Evolutionary conservation across 345 rosid species (phyloP), one percentile per base, ranked within the genome.

Genomic region (Eutrema heterophyllum): DNA sequence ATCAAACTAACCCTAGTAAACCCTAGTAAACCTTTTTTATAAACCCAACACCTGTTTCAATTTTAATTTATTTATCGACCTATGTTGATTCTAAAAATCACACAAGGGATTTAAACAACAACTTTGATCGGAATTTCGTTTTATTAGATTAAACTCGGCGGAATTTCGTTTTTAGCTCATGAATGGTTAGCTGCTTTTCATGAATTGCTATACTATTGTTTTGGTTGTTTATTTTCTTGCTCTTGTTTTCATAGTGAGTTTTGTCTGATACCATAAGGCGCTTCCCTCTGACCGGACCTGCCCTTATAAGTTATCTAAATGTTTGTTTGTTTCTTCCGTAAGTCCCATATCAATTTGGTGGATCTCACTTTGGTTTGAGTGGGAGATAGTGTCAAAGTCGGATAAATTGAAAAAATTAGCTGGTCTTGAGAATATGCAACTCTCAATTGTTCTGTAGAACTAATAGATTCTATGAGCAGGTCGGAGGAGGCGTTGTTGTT

Each of bases 401-500:
- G 41, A 49, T 59, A 10, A 14, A 26, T 38, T 44, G 2, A 12
- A 10, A 52, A 27, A 13, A 9, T 5, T 13, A 36, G 3, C 39
- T 69, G 63, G 55, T 30, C 30, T 46, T 27, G 27, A 64, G 43
- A 27, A 75, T 56, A 27, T 62, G 70, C 72, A 56, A 14, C 1
- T 41, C 46, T 75, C 49, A 51, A 0, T 18, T 50, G 54, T 21
- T 60, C 59, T 68, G 49, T 44, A 63, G n/a, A 70, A 36, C 54
- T 76, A 13, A 76, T 38, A 21, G 18, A 24, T 44, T 49, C 21
- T 58, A 12, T 76, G 67, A 73, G 14, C 76, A 91, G 97, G 97
- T 94, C 13, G 98, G 89, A 6, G 95, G 95, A 72, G 96, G 73
- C 49, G 84, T 70, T 71, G 87, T 94, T 67, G 77, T 93, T 63